A percentile compares a stretch with the other conserved stretches of the same genome.
These are phyloP conservation scores for Candida andamanensis DNA, from an alignment of 805 yeast genomes.

Conservation along the genomic window DNA sequence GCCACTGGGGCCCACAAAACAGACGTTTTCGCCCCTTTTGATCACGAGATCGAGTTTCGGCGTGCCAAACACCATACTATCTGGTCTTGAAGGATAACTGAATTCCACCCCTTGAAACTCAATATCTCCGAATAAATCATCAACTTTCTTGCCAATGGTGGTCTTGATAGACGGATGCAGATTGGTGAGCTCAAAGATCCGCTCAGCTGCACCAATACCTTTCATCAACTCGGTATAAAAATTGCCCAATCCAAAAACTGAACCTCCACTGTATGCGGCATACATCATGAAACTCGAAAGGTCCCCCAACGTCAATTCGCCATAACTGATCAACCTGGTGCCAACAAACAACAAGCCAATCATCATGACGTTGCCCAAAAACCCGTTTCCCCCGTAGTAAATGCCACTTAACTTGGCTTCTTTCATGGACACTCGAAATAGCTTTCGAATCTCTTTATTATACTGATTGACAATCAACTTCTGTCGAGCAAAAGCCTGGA, in stretches of 20 bases:
- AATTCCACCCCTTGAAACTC: conserved; percentile 61
- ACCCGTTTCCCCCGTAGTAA: conserved; percentile 74
- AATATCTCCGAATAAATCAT: conserved; percentile 49
- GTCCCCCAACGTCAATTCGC: conserved; percentile 80
- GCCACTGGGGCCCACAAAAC: conserved; percentile 96
- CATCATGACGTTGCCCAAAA: conserved; percentile 77
- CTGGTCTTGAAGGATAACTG: conserved; percentile 79
- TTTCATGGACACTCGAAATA: conserved; percentile 60
- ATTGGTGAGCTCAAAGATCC: conserved; percentile 83
- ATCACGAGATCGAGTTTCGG: conserved; percentile 49
- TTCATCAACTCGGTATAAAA: conserved; percentile 94
- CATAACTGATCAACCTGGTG: conserved; percentile 71
- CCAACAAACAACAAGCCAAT: conserved; percentile 78
- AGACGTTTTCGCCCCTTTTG: conserved; percentile 78
- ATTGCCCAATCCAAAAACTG: conserved; percentile 84
- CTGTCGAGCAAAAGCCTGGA: conserved; percentile 89
- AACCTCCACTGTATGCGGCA: conserved; percentile 89
- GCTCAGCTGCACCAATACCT: conserved; percentile 92
- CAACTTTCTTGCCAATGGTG: conserved; percentile 50
- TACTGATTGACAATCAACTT: conserved; percentile 69
- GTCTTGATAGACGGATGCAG: conserved; percentile 69
- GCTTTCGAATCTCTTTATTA: conserved; percentile 63
- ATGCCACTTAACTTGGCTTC: conserved; percentile 79
- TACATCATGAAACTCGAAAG: conserved; percentile 91
- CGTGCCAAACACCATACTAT: conserved; percentile 53